Conservation (phyloP, 1,284 basidiomycete genomes). For the Mycosarcoma maydis region DNA sequence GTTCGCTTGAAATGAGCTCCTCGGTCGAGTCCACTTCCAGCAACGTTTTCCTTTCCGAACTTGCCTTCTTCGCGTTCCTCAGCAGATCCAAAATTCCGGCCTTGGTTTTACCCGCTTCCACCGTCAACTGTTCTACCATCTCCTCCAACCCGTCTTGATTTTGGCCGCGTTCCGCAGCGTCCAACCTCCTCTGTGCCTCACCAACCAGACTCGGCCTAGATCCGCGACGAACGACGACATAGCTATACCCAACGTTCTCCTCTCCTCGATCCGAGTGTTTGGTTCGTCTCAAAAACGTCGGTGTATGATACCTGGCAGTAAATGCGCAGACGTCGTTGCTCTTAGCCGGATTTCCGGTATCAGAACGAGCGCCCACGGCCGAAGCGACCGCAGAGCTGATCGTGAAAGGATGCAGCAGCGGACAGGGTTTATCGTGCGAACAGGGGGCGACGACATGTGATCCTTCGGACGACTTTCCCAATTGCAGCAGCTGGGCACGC, state of each 20-base stretch:
- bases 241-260: conserved; percentile 87
- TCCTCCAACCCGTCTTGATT: not conserved
- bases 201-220: conserved; percentile 71
- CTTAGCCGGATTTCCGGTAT: conserved; percentile 47
- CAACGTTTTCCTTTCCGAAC: conserved; percentile 15
- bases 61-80: conserved; percentile 24
- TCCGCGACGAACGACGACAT: conserved; percentile 87
- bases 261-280: conserved; percentile 85
- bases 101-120: conserved; percentile 35
- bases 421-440: conserved; percentile 89
- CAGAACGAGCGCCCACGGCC: conserved; percentile 10
- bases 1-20: not conserved
- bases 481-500: conserved; percentile 77
- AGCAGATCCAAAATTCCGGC: conserved; percentile 53
- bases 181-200: conserved; percentile 20
- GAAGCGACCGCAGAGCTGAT: conserved; percentile 17
- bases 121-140: conserved; percentile 7
- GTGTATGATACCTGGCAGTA: conserved; percentile 84
- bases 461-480: conserved; percentile 69
- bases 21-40: conserved; percentile 26
- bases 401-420: conserved; percentile 70
- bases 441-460: conserved; percentile 82
- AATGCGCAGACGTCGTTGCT: conserved; percentile 78
- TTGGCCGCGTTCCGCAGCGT: not conserved
- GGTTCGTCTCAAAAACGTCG: conserved; percentile 82